These are phyloP conservation scores for Candida pseudoviswanathii DNA, from an alignment of 1,139 yeast genomes.

Conservation along the genomic window DNA sequence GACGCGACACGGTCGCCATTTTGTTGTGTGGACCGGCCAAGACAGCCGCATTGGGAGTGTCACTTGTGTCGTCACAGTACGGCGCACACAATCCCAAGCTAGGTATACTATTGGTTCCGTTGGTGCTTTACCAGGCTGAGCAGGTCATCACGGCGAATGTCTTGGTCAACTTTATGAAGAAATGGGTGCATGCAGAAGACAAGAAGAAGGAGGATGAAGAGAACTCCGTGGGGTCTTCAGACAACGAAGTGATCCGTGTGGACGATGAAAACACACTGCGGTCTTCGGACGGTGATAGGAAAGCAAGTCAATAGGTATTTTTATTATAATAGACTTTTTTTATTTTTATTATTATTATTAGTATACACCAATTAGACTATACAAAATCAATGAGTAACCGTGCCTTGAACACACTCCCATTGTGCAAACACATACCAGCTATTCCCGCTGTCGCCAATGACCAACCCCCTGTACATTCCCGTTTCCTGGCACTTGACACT, in stretches of 20 bases:
- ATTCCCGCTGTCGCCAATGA: constrained; percentile 74
- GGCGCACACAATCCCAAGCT: constrained; percentile 61
- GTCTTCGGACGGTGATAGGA: no score
- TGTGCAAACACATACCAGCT: constrained; percentile 93
- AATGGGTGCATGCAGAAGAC: constrained; percentile 60
- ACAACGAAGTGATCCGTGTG: neutral
- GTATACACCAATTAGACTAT: no score
- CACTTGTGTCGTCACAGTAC: constrained; percentile 77
- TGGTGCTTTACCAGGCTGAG: constrained; percentile 83
- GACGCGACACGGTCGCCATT: constrained; percentile 73
- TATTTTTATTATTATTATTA: no score
- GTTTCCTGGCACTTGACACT: constrained; percentile 63
- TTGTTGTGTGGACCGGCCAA: constrained; percentile 92
- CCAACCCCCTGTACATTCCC: constrained; percentile 84
- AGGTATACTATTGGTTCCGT: constrained; percentile 76
- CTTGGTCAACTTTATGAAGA: constrained; percentile 60
- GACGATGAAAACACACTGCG: neutral
- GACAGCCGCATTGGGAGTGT: constrained; percentile 89
- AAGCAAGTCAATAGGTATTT: no score
- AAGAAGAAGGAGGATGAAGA: constrained; percentile 19
- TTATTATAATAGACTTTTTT: no score
- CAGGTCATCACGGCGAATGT: constrained; percentile 81
- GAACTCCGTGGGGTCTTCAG: constrained; percentile 1
- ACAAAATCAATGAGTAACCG: neutral
- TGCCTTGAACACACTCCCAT: constrained; percentile 63